Conservation (phyloP, 352 stramenopile genomes). For the Phytophthora crassamura region DNA sequence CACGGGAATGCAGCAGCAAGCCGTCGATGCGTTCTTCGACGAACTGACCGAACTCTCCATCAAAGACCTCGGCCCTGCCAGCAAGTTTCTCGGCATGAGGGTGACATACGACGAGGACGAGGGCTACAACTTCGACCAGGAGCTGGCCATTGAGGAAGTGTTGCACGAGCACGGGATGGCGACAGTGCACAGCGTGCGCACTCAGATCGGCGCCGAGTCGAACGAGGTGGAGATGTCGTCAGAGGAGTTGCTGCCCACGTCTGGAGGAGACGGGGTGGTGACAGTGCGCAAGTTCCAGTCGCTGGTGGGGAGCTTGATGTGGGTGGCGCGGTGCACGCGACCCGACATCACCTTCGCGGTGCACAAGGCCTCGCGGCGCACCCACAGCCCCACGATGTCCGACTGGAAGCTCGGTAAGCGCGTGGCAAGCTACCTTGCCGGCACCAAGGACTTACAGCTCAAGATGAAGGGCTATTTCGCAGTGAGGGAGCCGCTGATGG, state of each 20-base stretch:
- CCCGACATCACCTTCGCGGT: constrained; percentile 39
- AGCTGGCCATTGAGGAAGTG: constrained; percentile 26
- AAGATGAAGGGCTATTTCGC: neutral
- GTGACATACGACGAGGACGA: constrained; percentile 12
- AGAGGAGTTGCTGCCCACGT: constrained; percentile 6
- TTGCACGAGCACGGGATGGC: constrained; percentile 24
- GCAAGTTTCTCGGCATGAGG: constrained; percentile 40
- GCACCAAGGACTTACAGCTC: constrained; percentile 14
- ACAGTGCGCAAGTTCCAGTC: constrained; percentile 40
- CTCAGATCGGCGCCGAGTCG: constrained; percentile 14
- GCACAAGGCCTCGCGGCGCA: constrained; percentile 18
- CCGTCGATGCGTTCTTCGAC: constrained; percentile 17
- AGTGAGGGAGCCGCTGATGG: neutral
- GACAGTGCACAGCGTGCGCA: constrained; percentile 21
- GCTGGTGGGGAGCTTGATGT: constrained; percentile 40
- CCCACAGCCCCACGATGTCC: constrained; percentile 12
- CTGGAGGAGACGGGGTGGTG: constrained; percentile 1
- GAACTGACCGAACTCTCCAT: constrained; percentile 22
- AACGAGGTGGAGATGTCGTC: neutral
- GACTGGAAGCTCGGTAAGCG: constrained; percentile 25
- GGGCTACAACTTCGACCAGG: constrained; percentile 34
- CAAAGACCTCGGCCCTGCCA: constrained; percentile 34
- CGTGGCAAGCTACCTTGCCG: constrained; percentile 23
- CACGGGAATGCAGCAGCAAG: constrained; percentile 7
- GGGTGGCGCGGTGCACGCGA: constrained; percentile 34